These are phyloP conservation scores for Tricholomella constricta DNA, from an alignment of 768 basidiomycete species.

Conservation along the genomic window DNA sequence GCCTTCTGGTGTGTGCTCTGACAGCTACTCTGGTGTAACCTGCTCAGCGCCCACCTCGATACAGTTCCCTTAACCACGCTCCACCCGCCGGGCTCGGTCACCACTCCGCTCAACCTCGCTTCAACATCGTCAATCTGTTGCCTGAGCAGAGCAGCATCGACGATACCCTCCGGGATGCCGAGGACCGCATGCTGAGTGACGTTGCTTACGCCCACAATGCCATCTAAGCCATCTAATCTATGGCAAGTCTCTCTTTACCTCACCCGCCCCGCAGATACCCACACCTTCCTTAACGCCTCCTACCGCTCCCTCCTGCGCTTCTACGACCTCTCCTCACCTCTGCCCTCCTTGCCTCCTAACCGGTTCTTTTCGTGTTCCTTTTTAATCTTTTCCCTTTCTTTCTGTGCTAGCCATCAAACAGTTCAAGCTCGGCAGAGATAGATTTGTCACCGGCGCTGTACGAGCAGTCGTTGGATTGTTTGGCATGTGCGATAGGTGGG, in stretches of 20 bases:
- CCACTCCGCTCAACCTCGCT: conserved; percentile 68
- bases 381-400: too few species aligned
- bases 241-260: conserved; percentile 40
- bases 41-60: conserved; percentile 30
- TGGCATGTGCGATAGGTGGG: conserved; percentile 82
- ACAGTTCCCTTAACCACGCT: conserved; percentile 73
- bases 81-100: conserved; percentile 73
- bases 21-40: neutral
- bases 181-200: conserved; percentile 70
- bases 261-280: conserved; percentile 40
- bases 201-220: conserved; percentile 73
- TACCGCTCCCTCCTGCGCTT: conserved; percentile 73
- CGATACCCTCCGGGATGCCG: conserved; percentile 68
- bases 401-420: conserved; percentile 70
- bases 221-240: conserved; percentile 64
- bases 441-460: conserved; percentile 74
- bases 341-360: conserved; percentile 55
- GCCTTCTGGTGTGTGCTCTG: conserved; percentile 61
- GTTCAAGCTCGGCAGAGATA: conserved; percentile 55
- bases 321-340: conserved; percentile 67
- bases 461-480: conserved; percentile 80
- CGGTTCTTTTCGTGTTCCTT: neutral
- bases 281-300: conserved; percentile 70
- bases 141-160: conserved; percentile 81
- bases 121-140: conserved; percentile 72